Evolutionary conservation across 768 basidiomycete genomes (phyloP).

Genomic region (Amanita brunnescens): DNA sequence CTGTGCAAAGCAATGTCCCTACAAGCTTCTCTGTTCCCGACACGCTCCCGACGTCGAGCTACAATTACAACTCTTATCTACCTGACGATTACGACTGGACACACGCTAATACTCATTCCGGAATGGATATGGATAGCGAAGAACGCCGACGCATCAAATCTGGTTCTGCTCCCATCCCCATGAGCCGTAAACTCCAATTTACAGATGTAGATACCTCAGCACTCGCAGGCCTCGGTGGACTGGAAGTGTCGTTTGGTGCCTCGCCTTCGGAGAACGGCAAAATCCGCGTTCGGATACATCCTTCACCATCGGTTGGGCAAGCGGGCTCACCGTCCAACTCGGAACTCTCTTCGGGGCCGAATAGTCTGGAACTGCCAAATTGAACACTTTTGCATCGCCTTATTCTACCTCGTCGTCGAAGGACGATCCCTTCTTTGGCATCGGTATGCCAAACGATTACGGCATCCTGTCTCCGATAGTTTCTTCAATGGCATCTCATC

Average conservation of each 20-base stretch:
- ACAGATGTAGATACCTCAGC: constrained; percentile 41
- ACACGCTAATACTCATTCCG: constrained; percentile 24
- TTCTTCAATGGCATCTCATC: constrained; percentile 27
- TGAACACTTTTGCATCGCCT: constrained; percentile 27
- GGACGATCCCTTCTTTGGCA: constrained; percentile 53
- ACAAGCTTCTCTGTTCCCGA: constrained; percentile 36
- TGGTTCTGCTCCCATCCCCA: constrained; percentile 22
- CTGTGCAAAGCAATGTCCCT: constrained; percentile 45
- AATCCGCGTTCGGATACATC: constrained; percentile 67
- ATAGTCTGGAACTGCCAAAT: constrained; percentile 13
- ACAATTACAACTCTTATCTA: constrained; percentile 39
- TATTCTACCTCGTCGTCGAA: constrained; percentile 27
- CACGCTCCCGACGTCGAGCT: constrained; percentile 35
- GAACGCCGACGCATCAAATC: constrained; percentile 22
- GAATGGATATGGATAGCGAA: constrained; percentile 42
- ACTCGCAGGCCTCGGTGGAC: constrained; percentile 40
- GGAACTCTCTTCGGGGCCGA: constrained; percentile 13
- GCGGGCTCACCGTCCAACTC: constrained; percentile 21
- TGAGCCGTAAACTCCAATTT: constrained; percentile 47
- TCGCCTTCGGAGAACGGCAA: constrained; percentile 56
- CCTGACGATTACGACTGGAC: constrained; percentile 52
- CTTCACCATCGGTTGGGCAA: constrained; percentile 37
- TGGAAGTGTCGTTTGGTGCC: constrained; percentile 70
- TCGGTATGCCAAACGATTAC: constrained; percentile 33
- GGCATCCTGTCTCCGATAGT: constrained; percentile 26